A percentile compares a stretch with the other conserved stretches of the same genome.
phyloP scores from a whole-genome alignment of 2,329 filamentous ascomycete genomes.

The Scedosporium minutisporum region DNA sequence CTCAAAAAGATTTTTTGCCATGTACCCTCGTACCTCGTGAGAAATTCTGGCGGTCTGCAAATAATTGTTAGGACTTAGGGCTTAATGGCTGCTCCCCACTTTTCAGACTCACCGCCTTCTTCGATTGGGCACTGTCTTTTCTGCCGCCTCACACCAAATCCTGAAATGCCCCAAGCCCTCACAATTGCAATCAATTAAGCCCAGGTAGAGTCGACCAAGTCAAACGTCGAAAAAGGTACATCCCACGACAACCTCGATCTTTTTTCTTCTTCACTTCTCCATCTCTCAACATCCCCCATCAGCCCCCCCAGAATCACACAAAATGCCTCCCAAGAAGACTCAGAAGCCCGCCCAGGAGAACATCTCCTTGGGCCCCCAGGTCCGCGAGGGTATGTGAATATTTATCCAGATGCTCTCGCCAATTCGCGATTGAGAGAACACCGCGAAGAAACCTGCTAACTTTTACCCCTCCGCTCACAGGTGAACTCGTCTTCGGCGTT shows the following conservation, averaged over 20 bases:
- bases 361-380: constrained; percentile 94
- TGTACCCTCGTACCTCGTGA: background rate
- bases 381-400: constrained; percentile 71
- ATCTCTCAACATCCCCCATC: constrained; percentile 4
- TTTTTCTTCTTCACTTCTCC: background rate
- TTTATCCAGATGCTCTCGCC: background rate
- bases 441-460: constrained; percentile 11
- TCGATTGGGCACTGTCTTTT: constrained; percentile 15
- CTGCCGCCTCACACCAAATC: constrained; percentile 24
- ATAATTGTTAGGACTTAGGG: background rate
- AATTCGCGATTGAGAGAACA: background rate
- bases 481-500: constrained; percentile 93
- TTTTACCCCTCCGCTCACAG: constrained; percentile 32
- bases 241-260: constrained; percentile 1
- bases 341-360: constrained; percentile 84
- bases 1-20: background rate
- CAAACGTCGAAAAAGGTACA: background rate
- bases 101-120: constrained; percentile 11
- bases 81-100: background rate
- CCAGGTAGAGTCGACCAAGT: background rate
- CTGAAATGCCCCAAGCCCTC: constrained; percentile 2
- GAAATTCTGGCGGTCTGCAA: background rate
- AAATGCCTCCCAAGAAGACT: constrained; percentile 92
- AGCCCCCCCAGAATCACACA: constrained; percentile 30
- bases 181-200: background rate